Conservation (phyloP, 208 protist species). For the Strigomonas culicis region DNA sequence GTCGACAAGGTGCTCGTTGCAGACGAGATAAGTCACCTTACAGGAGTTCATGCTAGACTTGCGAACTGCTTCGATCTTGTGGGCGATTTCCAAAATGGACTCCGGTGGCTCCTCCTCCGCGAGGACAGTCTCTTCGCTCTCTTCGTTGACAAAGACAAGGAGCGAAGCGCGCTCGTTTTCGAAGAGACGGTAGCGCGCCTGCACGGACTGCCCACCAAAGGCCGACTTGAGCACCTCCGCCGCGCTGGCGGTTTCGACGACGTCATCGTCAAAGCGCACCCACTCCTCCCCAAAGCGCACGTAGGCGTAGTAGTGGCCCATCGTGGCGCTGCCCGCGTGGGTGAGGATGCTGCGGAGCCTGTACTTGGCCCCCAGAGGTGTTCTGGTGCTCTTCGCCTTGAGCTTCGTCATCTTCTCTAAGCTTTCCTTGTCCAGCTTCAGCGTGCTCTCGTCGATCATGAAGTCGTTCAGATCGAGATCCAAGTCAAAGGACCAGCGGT, state of each 20-base stretch:
- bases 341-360: constrained; percentile 80
- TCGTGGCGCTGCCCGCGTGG: constrained; percentile 68
- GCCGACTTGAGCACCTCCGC: constrained; percentile 48
- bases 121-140: constrained; percentile 25
- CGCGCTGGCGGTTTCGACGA: constrained; percentile 39
- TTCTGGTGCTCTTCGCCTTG: too few relatives aligned
- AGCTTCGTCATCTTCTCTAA: constrained; percentile 28
- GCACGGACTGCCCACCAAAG: constrained; percentile 46
- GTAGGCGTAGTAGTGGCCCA: constrained; percentile 91
- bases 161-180: constrained; percentile 66
- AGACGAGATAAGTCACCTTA: constrained; percentile 30
- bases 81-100: constrained; percentile 31
- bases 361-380: constrained; percentile 35
- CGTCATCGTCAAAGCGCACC: constrained; percentile 76
- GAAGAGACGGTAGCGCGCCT: constrained; percentile 35
- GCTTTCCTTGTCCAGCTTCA: constrained; percentile 57
- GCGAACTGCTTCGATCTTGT: constrained; percentile 28
- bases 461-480: constrained; percentile 57
- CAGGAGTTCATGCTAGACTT: constrained; percentile 17
- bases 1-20: constrained; percentile 29
- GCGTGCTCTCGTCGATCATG: constrained; percentile 27
- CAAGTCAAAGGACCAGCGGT: constrained; percentile 68
- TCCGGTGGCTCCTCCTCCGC: constrained; percentile 21
- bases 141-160: constrained; percentile 67
- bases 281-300: constrained; percentile 58